A percentile compares a stretch with the other conserved stretches of the same genome.
phyloP scores from a whole-genome alignment of 495 filamentous ascomycete species.

The Trichoderma orchidacearum region DNA sequence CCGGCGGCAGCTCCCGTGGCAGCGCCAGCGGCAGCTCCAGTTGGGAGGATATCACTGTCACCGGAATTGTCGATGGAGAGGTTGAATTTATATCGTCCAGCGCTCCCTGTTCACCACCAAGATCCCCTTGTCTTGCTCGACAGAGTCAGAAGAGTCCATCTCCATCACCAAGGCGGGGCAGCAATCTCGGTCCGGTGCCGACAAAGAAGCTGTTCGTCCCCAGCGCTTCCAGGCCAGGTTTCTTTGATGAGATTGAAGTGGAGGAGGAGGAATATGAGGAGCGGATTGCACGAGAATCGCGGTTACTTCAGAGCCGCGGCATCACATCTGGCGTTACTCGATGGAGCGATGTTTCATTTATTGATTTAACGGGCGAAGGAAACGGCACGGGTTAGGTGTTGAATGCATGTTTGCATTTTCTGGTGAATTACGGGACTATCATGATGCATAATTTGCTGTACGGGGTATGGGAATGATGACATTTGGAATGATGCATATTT shows the following conservation, averaged over 20 bases:
- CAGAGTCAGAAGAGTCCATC: not conserved
- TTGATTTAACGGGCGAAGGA: constrained; percentile 27
- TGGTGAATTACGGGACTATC: too few species aligned
- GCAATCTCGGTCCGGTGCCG: too few species aligned
- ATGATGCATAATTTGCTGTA: too few species aligned
- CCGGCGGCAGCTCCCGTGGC: too few species aligned
- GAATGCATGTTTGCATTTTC: too few species aligned
- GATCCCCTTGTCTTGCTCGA: not conserved
- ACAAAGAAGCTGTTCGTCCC: constrained; percentile 7
- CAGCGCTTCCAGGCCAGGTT: constrained; percentile 15
- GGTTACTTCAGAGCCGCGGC: not conserved
- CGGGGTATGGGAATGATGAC: too few species aligned
- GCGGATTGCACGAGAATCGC: constrained; percentile 4
- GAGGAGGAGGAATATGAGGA: constrained; percentile 10
- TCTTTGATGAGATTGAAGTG: constrained; percentile 21
- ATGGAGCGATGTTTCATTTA: constrained; percentile 19
- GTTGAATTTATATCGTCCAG: not conserved
- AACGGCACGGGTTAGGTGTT: too few species aligned
- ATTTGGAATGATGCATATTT: too few species aligned
- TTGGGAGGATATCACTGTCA: not conserved
- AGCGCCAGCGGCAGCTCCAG: too few species aligned
- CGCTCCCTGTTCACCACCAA: not conserved
- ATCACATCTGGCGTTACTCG: not conserved
- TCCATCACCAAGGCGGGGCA: not conserved
- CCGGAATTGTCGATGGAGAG: not conserved